A percentile compares a stretch with the other conserved stretches of the same genome.
These are phyloP conservation scores for Fusarium sacchari DNA, from an alignment of 2,329 filamentous ascomycete genomes.

Conservation along the genomic window DNA sequence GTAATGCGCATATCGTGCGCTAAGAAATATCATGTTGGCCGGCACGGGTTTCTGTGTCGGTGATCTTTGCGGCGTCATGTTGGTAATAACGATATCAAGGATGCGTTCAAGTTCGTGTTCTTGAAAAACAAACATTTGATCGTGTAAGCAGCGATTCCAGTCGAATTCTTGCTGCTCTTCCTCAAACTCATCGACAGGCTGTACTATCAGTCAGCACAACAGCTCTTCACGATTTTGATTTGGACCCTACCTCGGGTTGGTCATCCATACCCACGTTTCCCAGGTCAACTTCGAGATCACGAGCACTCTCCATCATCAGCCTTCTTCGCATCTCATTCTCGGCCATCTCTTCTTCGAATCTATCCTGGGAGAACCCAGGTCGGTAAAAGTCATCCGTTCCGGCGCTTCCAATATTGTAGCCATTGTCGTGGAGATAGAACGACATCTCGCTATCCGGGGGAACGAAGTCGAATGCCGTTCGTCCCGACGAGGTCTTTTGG, in stretches of 20 bases:
- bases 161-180: slow-evolving; percentile 95
- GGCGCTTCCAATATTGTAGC: slow-evolving; percentile 86
- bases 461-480: slow-evolving; percentile 95
- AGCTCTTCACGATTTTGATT: neutral
- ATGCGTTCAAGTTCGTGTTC: slow-evolving; percentile 92
- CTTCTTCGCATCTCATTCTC: slow-evolving; percentile 94
- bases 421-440: slow-evolving; percentile 92
- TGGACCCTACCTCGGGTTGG: slow-evolving; percentile 78
- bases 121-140: slow-evolving; percentile 99
- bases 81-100: slow-evolving; percentile 94
- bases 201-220: slow-evolving; percentile 1
- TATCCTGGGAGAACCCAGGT: slow-evolving; percentile 88
- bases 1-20: slow-evolving; percentile 95
- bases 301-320: slow-evolving; percentile 99
- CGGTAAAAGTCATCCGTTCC: slow-evolving; percentile 93
- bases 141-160: slow-evolving; percentile 92
- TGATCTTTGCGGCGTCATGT: slow-evolving; percentile 96
- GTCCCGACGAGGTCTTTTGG: slow-evolving; percentile 91
- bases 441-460: slow-evolving; percentile 96
- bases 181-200: slow-evolving; percentile 81
- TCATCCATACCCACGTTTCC: slow-evolving; percentile 97
- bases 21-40: slow-evolving; percentile 95
- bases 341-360: slow-evolving; percentile 96
- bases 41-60: slow-evolving; percentile 98
- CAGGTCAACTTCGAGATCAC: slow-evolving; percentile 94